Conservation (phyloP, 2,329 filamentous ascomycete species). For the Hypomyces perniciosus region DNA sequence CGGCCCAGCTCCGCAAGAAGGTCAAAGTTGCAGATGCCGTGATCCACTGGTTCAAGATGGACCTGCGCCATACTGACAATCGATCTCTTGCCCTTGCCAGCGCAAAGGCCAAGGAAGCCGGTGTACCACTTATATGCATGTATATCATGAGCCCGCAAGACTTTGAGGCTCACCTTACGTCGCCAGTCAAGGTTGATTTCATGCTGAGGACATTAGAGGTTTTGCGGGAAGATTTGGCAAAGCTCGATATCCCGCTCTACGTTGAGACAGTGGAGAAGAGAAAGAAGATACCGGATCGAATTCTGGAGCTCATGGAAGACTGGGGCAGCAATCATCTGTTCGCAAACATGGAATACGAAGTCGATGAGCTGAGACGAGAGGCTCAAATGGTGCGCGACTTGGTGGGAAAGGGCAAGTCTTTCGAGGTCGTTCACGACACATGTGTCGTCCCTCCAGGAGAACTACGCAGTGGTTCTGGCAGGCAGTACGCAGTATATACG, state of each 20-base stretch:
- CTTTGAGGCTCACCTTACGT: constrained; percentile 71
- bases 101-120: constrained; percentile 56
- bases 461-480: constrained; percentile 61
- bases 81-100: constrained; percentile 62
- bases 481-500: constrained; percentile 76
- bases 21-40: constrained; percentile 56
- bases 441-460: constrained; percentile 73
- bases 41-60: constrained; percentile 87
- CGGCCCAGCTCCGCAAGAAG: constrained; percentile 44
- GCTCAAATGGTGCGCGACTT: constrained; percentile 56
- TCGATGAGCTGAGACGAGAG: constrained; percentile 80
- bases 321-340: constrained; percentile 74
- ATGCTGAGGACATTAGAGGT: constrained; percentile 64
- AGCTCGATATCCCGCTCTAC: constrained; percentile 70
- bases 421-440: constrained; percentile 72
- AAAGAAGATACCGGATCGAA: constrained; percentile 51
- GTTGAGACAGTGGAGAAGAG: constrained; percentile 66
- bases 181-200: constrained; percentile 72
- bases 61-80: constrained; percentile 71
- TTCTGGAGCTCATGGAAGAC: constrained; percentile 59
- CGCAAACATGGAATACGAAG: constrained; percentile 85
- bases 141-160: constrained; percentile 81
- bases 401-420: constrained; percentile 56
- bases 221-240: constrained; percentile 59
- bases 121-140: constrained; percentile 66